Evolutionary conservation across 2,329 filamentous ascomycete species (phyloP), one percentile per base, ranked within the genome.

Genomic region (Beauveria medogensis): DNA sequence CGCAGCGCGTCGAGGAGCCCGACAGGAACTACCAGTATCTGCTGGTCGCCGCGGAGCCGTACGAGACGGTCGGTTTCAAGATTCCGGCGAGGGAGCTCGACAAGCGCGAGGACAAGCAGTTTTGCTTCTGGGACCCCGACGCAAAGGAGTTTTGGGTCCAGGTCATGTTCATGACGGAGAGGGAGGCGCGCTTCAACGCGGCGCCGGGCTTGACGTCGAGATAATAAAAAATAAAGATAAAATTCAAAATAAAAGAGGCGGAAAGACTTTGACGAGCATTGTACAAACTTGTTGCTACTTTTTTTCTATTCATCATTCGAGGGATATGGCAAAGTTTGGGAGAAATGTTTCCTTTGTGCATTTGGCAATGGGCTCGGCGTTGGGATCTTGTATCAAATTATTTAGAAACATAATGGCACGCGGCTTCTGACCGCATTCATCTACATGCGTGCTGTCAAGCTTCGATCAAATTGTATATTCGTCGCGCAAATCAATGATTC

Each of bases 61-160:
- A 99, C 77, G 93, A 99, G 84, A 97, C 92, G 2, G 95, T 93
- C 73, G 91, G 85, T 5, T 97, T 99, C 75, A 99, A 99, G 81
- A 80, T 99, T 60, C 94, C 96, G 73, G 91, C 92, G 5, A 82
- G 91, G 63, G 94, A 97, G 79, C 86, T 99, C 63, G 94, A 99
- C 77, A 85, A 92, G 68, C 83, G 90, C 26, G 92, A 95, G 66
- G 92, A 90, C 61, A 84, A 88, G 69, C 94, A 92, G 75, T 99
- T 93, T 83, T 89, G 85, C 59, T 97, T 92, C 87, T 99, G 92
- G 80, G 94, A 99, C 75, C 87, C 89, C 63, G 94, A 99, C 73
- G 86, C 88, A 65, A 96, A 95, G 80, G 93, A 97, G 78, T 99
- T 95, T 72, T 97, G 92, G 91, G 84, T 97, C 46, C 94, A 97